Conservation (phyloP, 495 filamentous ascomycete species). For the Penicillium egyptiacum region DNA sequence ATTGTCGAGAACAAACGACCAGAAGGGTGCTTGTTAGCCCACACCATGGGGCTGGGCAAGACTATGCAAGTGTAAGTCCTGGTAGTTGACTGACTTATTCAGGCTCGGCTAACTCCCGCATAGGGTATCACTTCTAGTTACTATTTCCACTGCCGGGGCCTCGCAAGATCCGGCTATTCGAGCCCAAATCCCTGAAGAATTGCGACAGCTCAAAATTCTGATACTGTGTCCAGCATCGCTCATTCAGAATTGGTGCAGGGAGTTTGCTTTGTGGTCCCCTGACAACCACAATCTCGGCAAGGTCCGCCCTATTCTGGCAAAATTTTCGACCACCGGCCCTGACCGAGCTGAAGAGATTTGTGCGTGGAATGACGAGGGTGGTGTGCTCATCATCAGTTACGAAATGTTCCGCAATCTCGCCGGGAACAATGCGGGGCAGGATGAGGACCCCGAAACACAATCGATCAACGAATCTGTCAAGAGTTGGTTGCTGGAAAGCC, state of each 20-base stretch:
- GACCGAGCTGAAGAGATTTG: constrained; percentile 47
- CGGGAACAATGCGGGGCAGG: background rate
- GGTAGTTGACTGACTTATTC: background rate
- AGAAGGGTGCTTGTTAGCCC: constrained; percentile 81
- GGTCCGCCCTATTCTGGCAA: constrained; percentile 37
- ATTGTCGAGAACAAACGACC: constrained; percentile 57
- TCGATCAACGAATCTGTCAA: constrained; percentile 29
- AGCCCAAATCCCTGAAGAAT: constrained; percentile 62
- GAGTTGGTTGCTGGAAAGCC: constrained; percentile 53
- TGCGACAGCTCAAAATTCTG: constrained; percentile 64
- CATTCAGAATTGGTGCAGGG: constrained; percentile 80
- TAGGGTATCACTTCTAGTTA: constrained; percentile 72
- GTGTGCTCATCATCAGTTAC: constrained; percentile 75
- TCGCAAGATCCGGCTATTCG: constrained; percentile 57
- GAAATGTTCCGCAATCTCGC: constrained; percentile 56
- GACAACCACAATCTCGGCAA: constrained; percentile 46
- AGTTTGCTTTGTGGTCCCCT: constrained; percentile 69
- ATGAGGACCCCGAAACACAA: constrained; percentile 34
- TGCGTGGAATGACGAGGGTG: constrained; percentile 64
- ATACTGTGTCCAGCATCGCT: constrained; percentile 75
- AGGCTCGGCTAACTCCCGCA: constrained; percentile 1
- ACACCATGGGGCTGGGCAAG: constrained; percentile 93
- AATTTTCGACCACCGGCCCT: background rate
- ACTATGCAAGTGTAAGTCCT: constrained; percentile 76
- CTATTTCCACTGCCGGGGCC: constrained; percentile 63